Base-by-base conservation (phyloP, 441 rosid species). In the Flueggea neowawraea region DNA sequence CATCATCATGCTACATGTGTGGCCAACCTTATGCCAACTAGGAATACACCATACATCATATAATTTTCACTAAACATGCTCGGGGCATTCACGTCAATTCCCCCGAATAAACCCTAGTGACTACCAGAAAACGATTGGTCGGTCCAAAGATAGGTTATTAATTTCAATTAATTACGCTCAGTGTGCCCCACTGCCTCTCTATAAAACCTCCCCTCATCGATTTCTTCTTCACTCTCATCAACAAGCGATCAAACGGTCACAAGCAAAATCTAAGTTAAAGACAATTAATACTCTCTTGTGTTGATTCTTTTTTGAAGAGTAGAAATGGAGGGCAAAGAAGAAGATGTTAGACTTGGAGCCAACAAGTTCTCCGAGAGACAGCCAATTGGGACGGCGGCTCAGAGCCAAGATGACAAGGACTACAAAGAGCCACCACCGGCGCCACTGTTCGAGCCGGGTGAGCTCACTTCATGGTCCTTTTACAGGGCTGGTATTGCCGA, bases 401-500 rank as follows among this genome's bases (percentile, higher is more conserved):
- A 89, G 62, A 78, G 73, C 71, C 88, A 73, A 57, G 86, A 82
- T 39, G 85, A 69, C 43, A 85, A 85, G 78, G 97, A 91, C 76
- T 91, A 91, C 81, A 79, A 69, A 12, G 97, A 90, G 60, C 97
- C 97, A 15, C 97, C 97, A 0, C 83, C 88, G 9, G 95, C 97
- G 1, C 95, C 95, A 4, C 75, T 91, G 36, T 84, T 81, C 65
- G 95, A 89, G 78, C 76, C 85, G 0, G 55, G 77, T 2, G 97
- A 91, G 73, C 72, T 85, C 54, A 64, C 68, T 1, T 89, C 96
- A 0, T 91, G 97, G 96, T 91, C 97, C 2, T 91, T 91, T 68
- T 89, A 73, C 57, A 80, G 97, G 64, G 97, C 96, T 1, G 90
- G 96, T 15, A 89, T 91, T 15, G 97, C 97, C 0, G 97, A 89